Evolutionary conservation across 1,284 basidiomycete genomes (phyloP).

Genomic region (Ceratobasidium sp.): DNA sequence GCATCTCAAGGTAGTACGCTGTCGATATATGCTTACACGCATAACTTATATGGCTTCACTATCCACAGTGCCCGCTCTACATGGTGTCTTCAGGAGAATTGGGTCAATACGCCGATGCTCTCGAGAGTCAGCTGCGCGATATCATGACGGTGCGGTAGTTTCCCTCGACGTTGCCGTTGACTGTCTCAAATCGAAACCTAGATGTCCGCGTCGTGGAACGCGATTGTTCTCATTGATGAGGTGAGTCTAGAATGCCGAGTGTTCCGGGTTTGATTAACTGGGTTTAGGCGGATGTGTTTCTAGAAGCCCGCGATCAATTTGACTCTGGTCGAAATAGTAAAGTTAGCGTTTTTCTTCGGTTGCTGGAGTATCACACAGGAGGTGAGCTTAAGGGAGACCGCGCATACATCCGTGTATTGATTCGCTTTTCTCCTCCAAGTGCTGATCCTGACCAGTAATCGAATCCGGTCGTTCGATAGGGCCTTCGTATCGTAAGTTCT

Average conservation of each 20-base stretch:
- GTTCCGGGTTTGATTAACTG: background rate
- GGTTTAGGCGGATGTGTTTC: constrained; percentile 13
- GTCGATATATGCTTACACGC: too few species aligned
- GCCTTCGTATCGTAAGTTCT: constrained; percentile 22
- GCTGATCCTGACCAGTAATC: constrained; percentile 13
- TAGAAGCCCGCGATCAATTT: background rate
- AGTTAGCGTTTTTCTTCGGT: constrained; percentile 21
- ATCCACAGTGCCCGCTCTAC: constrained; percentile 8
- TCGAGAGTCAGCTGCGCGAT: constrained; percentile 14
- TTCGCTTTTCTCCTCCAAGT: background rate
- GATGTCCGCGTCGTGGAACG: constrained; percentile 31
- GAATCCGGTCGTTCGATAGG: constrained; percentile 21
- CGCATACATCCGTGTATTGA: background rate
- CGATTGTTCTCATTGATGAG: constrained; percentile 32
- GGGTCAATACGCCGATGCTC: background rate
- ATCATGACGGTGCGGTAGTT: background rate
- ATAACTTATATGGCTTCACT: background rate
- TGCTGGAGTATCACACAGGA: constrained; percentile 26
- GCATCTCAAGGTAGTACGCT: constrained; percentile 16
- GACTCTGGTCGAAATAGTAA: background rate
- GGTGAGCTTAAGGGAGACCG: background rate
- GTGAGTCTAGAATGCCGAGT: background rate
- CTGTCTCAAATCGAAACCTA: background rate
- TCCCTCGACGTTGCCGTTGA: background rate
- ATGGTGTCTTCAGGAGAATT: constrained; percentile 21